Conservation (phyloP, 1,139 yeast genomes). For the Hansenula sp. region DNA sequence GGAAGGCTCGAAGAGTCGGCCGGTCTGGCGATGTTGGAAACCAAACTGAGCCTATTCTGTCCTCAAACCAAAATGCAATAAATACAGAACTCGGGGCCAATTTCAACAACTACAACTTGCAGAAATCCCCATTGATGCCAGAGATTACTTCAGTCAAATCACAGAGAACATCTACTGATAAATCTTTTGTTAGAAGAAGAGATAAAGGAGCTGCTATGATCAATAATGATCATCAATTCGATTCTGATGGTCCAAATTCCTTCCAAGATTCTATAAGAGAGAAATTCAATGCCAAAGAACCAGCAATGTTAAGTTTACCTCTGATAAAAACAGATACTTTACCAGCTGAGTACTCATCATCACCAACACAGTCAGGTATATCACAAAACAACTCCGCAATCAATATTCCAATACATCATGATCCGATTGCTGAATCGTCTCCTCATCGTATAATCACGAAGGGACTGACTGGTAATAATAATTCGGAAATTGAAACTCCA, state of each 20-base stretch:
- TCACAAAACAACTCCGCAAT: too few relatives aligned
- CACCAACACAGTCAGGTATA: neutral
- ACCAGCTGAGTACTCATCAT: neutral
- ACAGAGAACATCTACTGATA: neutral
- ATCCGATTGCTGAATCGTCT: neutral
- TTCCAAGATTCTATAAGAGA: neutral
- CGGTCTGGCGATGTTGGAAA: neutral
- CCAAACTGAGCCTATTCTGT: neutral
- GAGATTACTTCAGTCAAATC: constrained; percentile 7
- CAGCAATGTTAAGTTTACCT: neutral
- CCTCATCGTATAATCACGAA: neutral
- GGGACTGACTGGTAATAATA: neutral
- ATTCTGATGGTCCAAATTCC: neutral
- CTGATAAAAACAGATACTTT: neutral
- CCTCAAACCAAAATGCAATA: neutral
- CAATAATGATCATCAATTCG: neutral
- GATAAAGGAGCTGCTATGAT: neutral
- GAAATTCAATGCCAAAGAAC: neutral
- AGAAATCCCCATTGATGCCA: constrained; percentile 2
- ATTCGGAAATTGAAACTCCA: constrained; percentile 1
- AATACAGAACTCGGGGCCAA: neutral
- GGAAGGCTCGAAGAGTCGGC: neutral
- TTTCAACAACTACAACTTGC: neutral
- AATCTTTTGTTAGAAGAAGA: neutral
- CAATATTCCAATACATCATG: neutral